Base-by-base conservation (phyloP, 495 filamentous ascomycete genomes). In the Talaromyces wortmannii region DNA sequence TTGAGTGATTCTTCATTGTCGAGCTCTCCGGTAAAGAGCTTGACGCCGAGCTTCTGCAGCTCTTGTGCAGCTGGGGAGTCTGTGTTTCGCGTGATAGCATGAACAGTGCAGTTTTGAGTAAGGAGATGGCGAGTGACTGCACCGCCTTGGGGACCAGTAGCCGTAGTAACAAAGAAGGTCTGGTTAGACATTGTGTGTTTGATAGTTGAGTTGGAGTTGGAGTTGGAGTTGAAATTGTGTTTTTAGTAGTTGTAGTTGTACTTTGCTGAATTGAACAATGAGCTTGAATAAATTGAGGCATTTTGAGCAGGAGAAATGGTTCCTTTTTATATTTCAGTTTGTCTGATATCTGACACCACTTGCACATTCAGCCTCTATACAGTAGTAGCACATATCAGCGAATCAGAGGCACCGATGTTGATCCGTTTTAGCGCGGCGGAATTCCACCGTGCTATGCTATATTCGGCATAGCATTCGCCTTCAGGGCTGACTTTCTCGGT, bases 71-170 rank as follows among this genome's bases (percentile, higher is more conserved):
- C 61, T 0, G 64, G 48, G 7, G 74, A 68, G n/a, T 61, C 46
- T 0, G 60, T 54, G 49, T 77, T 59, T 15, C 75, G 68, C 6
- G 70, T 70, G 6, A 77, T 69, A 12, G 74, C 68, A 50, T 73
- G 68, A 36, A 80, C 67, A 13, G 55, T 49, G 63, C 66, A 67
- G 15, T 61, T 64, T 2, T 70, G 30, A 18, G 65, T 52, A 18
- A 70, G 65, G 11, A 82, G 67, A 31, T 73, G 64, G 23, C 66
- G 57, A 54, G 64, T 64, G 16, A 78, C 57, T 17, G 70, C 74
- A 18, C 67, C 63, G 47, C 80, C 80, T 62, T 78, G 77, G 23
- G 65, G 63, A 48, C 80, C 80, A 6, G 76, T 83, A 16, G 76
- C 80, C 45, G 67, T 67, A 56, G 67, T 67, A 50, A 79, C 67